These are phyloP conservation scores for Byssochlamys sp. DNA, from an alignment of 2,329 filamentous ascomycete genomes.

Conservation along the genomic window DNA sequence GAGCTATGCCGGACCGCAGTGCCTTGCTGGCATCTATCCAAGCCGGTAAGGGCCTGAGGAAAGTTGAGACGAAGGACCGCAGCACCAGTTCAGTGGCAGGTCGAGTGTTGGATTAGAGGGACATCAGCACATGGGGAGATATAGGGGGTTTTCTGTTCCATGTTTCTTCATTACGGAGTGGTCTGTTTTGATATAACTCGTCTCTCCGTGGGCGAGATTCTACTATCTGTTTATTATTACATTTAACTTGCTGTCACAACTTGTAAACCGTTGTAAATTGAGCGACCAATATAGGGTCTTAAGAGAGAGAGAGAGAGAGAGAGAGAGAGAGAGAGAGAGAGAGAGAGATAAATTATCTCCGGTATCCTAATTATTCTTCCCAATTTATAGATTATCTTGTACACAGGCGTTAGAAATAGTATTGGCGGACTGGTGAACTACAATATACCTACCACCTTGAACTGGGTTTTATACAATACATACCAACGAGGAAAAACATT, in stretches of 20 bases:
- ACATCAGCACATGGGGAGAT: not conserved
- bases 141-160: not conserved
- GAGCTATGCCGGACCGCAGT: slow-evolving; percentile 43
- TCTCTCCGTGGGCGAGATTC: not conserved
- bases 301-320: not conserved
- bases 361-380: not conserved
- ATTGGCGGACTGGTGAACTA: too few species aligned
- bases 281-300: not conserved
- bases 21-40: slow-evolving; percentile 76
- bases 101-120: slow-evolving; percentile 48
- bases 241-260: not conserved
- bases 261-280: not conserved
- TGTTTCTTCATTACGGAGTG: not conserved
- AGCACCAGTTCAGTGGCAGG: slow-evolving; percentile 65
- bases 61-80: slow-evolving; percentile 81
- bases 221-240: not conserved
- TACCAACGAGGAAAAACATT: too few species aligned
- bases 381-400: too few species aligned
- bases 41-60: slow-evolving; percentile 66
- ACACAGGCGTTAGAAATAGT: too few species aligned
- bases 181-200: not conserved
- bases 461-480: too few species aligned
- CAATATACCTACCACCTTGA: too few species aligned
- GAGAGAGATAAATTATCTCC: not conserved
- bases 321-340: too few species aligned